Conservation (phyloP, 805 yeast species). For the Soucietia sequanensis region DNA sequence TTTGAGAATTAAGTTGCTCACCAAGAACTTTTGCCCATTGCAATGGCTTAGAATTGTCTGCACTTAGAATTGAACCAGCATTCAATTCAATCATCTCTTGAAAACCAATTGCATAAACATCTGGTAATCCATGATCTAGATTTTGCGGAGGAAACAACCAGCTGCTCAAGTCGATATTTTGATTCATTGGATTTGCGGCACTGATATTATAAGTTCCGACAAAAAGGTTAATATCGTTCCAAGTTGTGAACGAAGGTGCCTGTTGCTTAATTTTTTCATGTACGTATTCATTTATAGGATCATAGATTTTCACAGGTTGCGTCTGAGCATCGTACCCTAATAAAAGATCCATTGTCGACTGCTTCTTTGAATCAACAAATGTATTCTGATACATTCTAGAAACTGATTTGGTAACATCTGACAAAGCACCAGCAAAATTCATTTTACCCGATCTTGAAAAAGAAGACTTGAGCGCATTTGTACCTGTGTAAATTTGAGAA, state of each 20-base stretch:
- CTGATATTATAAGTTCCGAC: constrained; percentile 88
- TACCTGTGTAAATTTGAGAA: constrained; percentile 60
- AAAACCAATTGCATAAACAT: constrained; percentile 83
- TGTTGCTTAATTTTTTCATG: constrained; percentile 54
- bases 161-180: constrained; percentile 54
- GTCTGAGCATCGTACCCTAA: constrained; percentile 77
- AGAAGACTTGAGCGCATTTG: constrained; percentile 74
- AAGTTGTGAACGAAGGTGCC: constrained; percentile 56
- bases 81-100: constrained; percentile 88
- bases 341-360: constrained; percentile 81
- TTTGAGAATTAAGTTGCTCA: constrained; percentile 53
- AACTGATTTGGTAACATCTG: constrained; percentile 95
- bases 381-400: constrained; percentile 94
- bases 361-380: constrained; percentile 89
- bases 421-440: constrained; percentile 95
- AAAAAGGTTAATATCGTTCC: constrained; percentile 60
- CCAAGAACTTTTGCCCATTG: constrained; percentile 77
- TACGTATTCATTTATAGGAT: constrained; percentile 88
- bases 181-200: constrained; percentile 52
- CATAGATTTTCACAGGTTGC: constrained; percentile 68
- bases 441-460: constrained; percentile 93
- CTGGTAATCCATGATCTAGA: constrained; percentile 49
- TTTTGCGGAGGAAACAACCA: constrained; percentile 82
- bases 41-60: constrained; percentile 73
- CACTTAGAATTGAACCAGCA: constrained; percentile 85